Evolutionary conservation across 2,329 filamentous ascomycete species (phyloP).

Genomic region (Didymella keratinophila): DNA sequence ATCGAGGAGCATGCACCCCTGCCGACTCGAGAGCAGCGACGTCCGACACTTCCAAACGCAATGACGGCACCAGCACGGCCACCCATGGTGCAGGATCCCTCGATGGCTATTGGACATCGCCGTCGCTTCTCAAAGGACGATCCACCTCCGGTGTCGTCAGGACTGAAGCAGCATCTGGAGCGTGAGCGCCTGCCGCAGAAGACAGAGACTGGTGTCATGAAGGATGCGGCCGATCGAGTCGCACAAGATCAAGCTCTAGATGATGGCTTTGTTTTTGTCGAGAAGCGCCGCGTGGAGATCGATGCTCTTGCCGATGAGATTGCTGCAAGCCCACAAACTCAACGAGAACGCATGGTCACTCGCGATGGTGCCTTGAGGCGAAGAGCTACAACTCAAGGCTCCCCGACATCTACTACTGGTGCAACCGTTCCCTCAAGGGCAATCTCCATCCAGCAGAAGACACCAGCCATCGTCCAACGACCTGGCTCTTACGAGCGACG

Average conservation of each 20-base stretch:
- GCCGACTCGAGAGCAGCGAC: conserved; percentile 48
- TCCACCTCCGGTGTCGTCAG: conserved; percentile 54
- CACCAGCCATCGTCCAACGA: conserved; percentile 71
- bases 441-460: conserved; percentile 74
- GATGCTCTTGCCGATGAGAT: conserved; percentile 97
- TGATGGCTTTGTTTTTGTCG: conserved; percentile 93
- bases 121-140: conserved; percentile 66
- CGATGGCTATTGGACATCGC: conserved; percentile 59
- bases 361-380: conserved; percentile 72
- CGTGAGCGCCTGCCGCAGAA: conserved; percentile 54
- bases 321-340: conserved; percentile 75
- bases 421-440: conserved; percentile 76
- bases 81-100: conserved; percentile 46
- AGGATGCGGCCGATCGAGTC: conserved; percentile 66
- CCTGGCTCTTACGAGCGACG: conserved; percentile 83
- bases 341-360: conserved; percentile 57
- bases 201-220: conserved; percentile 47
- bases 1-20: conserved; percentile 48
- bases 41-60: conserved; percentile 55
- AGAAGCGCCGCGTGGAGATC: conserved; percentile 94
- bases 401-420: conserved; percentile 72
- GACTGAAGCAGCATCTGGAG: conserved; percentile 59
- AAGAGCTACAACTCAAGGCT: conserved; percentile 79
- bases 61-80: conserved; percentile 57
- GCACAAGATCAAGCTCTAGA: conserved; percentile 90